A percentile compares a stretch with the other conserved stretches of the same genome.
Conservation (phyloP, 2,329 filamentous ascomycete species). For the Didymella lethalis region DNA sequence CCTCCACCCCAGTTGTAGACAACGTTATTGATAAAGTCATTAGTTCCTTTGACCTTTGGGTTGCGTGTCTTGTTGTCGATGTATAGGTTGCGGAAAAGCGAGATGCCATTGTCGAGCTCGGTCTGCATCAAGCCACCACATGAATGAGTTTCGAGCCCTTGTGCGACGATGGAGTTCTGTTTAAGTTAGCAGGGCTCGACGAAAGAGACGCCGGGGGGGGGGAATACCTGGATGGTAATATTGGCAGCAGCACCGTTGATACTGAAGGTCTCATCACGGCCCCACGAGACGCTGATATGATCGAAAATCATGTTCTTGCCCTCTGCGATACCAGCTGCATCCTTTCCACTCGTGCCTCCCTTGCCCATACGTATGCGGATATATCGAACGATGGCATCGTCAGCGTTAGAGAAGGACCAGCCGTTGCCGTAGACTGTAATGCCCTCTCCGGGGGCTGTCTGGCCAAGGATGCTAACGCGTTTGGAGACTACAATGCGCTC, state of each 20-base stretch:
- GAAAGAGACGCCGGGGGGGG: background rate
- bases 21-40: constrained; percentile 62
- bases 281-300: constrained; percentile 63
- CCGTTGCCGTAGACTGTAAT: constrained; percentile 65
- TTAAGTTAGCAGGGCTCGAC: background rate
- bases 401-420: constrained; percentile 60
- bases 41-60: constrained; percentile 65
- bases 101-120: constrained; percentile 55
- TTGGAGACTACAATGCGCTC: constrained; percentile 58
- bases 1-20: constrained; percentile 65
- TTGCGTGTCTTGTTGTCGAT: constrained; percentile 66
- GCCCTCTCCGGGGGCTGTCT: constrained; percentile 60
- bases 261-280: constrained; percentile 64
- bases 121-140: constrained; percentile 63
- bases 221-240: constrained; percentile 56
- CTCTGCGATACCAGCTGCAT: constrained; percentile 62
- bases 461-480: constrained; percentile 60
- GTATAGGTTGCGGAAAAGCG: constrained; percentile 63
- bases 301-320: constrained; percentile 65
- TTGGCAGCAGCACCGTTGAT: constrained; percentile 59
- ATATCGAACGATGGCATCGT: constrained; percentile 64
- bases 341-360: constrained; percentile 61
- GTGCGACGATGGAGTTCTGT: constrained; percentile 60
- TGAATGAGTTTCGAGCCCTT: constrained; percentile 63
- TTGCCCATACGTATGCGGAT: constrained; percentile 64